Conservation (phyloP, 805 yeast species). For the Scheffersomyces amazonensis region DNA sequence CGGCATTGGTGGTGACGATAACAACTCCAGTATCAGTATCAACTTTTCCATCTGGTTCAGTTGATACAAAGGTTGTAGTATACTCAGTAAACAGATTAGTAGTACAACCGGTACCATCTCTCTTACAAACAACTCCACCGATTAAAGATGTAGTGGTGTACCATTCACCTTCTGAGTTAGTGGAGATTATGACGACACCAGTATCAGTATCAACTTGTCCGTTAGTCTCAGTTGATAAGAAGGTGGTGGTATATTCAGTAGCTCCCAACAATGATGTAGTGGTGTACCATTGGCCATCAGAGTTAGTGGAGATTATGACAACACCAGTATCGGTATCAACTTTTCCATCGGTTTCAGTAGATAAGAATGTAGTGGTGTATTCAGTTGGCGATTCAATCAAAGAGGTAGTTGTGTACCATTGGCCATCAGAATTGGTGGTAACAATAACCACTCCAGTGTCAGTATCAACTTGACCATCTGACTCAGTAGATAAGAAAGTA, state of each 20-base stretch:
- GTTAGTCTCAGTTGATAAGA: too few species aligned
- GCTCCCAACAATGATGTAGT: neutral
- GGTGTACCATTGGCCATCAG: neutral
- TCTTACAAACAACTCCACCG: too few species aligned
- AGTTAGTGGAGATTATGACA: neutral
- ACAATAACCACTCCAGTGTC: neutral
- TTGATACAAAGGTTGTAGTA: conserved; percentile 7
- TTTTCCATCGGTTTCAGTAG: neutral
- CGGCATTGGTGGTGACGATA: conserved; percentile 1
- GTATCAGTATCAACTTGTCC: conserved; percentile 5
- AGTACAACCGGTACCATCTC: too few species aligned
- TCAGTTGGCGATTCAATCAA: conserved; percentile 2
- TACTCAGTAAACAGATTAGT: conserved; percentile 5
- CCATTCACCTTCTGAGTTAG: conserved; percentile 12
- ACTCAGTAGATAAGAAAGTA: neutral
- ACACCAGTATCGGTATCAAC: conserved; percentile 4
- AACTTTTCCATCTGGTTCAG: conserved; percentile 5
- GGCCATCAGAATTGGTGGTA: neutral
- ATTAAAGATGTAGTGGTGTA: conserved; percentile 9
- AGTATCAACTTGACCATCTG: neutral
- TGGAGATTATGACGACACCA: conserved; percentile 12
- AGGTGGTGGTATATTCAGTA: neutral
- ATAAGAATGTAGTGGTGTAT: conserved; percentile 1
- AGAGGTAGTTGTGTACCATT: conserved; percentile 10
- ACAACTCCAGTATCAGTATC: conserved; percentile 7